Percentiles rank a stretch among this genome's conserved stretches.
These are phyloP conservation scores for Colletotrichum cuscutae DNA, from an alignment of 2,329 filamentous ascomycete species.

Conservation along the genomic window DNA sequence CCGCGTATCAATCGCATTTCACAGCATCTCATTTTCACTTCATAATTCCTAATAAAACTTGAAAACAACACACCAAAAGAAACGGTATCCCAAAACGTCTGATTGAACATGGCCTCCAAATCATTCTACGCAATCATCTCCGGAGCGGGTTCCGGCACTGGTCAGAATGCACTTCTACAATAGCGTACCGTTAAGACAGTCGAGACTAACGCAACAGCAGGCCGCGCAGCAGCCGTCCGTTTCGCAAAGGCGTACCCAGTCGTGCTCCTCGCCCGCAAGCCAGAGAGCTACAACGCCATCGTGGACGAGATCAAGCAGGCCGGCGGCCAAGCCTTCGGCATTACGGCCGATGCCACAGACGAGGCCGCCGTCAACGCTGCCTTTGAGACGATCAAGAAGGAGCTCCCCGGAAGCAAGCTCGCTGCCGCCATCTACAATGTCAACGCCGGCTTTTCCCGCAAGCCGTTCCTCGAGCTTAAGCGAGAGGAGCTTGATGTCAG, in stretches of 20 bases:
- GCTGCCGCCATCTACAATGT: slow-evolving; percentile 80
- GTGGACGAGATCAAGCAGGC: slow-evolving; percentile 73
- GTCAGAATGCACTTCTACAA: slow-evolving; percentile 66
- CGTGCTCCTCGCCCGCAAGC: slow-evolving; percentile 76
- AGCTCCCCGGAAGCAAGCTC: slow-evolving; percentile 64
- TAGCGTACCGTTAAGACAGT: slow-evolving; percentile 68
- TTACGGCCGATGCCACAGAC: slow-evolving; percentile 72
- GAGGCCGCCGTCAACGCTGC: slow-evolving; percentile 53
- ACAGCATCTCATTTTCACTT: neutral
- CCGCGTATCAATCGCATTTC: neutral
- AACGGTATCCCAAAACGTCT: neutral
- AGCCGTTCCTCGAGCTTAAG: slow-evolving; percentile 68
- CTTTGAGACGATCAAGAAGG: slow-evolving; percentile 69
- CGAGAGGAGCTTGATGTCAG: slow-evolving; percentile 60
- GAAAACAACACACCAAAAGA: neutral
- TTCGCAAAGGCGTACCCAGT: slow-evolving; percentile 77
- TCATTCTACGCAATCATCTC: slow-evolving; percentile 73
- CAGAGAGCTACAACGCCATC: slow-evolving; percentile 72
- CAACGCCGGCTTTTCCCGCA: slow-evolving; percentile 59
- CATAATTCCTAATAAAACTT: neutral
- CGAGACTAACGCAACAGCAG: slow-evolving; percentile 39
- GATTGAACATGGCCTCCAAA: slow-evolving; percentile 42
- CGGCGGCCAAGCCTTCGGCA: slow-evolving; percentile 77
- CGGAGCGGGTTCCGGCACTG: slow-evolving; percentile 77
- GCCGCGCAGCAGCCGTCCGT: slow-evolving; percentile 61